Conservation (phyloP, 768 basidiomycete species). For the Chiua virens region DNA sequence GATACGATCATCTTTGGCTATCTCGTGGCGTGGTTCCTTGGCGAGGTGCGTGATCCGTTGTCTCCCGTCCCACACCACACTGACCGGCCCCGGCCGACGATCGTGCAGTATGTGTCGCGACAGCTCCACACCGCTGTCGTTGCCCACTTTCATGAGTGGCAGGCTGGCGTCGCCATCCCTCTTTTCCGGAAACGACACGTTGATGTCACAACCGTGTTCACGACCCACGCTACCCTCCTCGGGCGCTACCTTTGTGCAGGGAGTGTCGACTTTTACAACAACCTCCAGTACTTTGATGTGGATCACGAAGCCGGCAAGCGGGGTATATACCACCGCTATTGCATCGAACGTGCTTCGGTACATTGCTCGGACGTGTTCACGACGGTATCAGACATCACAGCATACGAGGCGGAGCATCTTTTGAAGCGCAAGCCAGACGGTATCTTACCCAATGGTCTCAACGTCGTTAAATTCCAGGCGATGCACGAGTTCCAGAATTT, state of each 20-base stretch:
- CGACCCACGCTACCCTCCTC: slow-evolving; percentile 96
- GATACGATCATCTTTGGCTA: slow-evolving; percentile 98
- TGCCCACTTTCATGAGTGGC: slow-evolving; percentile 99
- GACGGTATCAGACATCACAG: slow-evolving; percentile 97
- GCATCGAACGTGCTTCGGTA: slow-evolving; percentile 91
- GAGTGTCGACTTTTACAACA: slow-evolving; percentile 99
- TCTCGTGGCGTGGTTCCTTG: slow-evolving; percentile 99
- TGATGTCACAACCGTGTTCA: slow-evolving; percentile 98
- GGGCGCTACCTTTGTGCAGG: slow-evolving; percentile 99
- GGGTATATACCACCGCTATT: slow-evolving; percentile 97
- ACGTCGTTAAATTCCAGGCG: slow-evolving; percentile 98
- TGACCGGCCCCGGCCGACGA: slow-evolving; percentile 8
- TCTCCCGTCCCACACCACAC: slow-evolving; percentile 2
- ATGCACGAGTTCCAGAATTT: slow-evolving; percentile 99
- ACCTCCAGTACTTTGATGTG: slow-evolving; percentile 98
- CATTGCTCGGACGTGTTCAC: slow-evolving; percentile 99
- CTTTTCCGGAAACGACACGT: slow-evolving; percentile 95
- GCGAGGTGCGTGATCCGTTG: slow-evolving; percentile 65
- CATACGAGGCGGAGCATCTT: slow-evolving; percentile 94
- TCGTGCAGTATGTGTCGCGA: slow-evolving; percentile 68
- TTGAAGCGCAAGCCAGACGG: slow-evolving; percentile 98
- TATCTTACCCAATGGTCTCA: slow-evolving; percentile 94
- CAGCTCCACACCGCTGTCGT: slow-evolving; percentile 86
- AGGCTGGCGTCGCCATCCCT: slow-evolving; percentile 93
- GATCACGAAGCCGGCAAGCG: slow-evolving; percentile 99